phyloP scores from a whole-genome alignment of 805 yeast species.

The Candida adriatica region DNA sequence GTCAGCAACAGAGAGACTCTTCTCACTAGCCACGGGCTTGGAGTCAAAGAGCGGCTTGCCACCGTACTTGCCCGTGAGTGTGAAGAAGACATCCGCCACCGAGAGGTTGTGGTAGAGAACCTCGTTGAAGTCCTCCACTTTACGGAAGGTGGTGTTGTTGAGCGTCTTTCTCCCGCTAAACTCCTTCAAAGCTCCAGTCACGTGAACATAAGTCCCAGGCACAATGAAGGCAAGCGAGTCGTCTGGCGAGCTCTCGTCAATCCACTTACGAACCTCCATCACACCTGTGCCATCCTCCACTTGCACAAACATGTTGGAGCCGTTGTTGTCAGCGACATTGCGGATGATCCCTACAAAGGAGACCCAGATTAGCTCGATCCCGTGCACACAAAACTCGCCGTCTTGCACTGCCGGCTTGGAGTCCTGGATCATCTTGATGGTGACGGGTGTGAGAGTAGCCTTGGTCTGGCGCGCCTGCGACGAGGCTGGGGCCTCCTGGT shows the following conservation, averaged over 20 bases:
- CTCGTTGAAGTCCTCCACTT: constrained; percentile 57
- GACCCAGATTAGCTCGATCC: constrained; percentile 56
- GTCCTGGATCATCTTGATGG: constrained; percentile 65
- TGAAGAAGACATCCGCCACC: constrained; percentile 51
- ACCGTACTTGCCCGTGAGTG: constrained; percentile 41
- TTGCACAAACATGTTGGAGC: constrained; percentile 47
- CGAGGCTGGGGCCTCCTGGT: no score
- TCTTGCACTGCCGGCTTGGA: constrained; percentile 56
- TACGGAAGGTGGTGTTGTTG: constrained; percentile 54
- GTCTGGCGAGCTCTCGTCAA: constrained; percentile 32
- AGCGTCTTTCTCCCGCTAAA: constrained; percentile 59
- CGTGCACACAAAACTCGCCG: constrained; percentile 54
- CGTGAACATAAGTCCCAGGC: constrained; percentile 54
- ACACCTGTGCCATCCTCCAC: constrained; percentile 79
- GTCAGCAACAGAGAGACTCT: constrained; percentile 30
- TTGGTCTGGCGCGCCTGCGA: constrained; percentile 25
- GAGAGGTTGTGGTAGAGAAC: constrained; percentile 61
- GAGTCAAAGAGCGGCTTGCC: constrained; percentile 35
- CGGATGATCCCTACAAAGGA: constrained; percentile 68
- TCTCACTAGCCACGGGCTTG: constrained; percentile 29
- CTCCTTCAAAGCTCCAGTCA: constrained; percentile 49
- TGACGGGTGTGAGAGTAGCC: constrained; percentile 52
- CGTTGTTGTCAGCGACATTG: constrained; percentile 50
- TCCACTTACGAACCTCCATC: constrained; percentile 61
- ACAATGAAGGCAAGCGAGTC: constrained; percentile 27